These are phyloP conservation scores for Echinosophora koreensis DNA, from an alignment of 306 rosid genomes.

Conservation along the genomic window DNA sequence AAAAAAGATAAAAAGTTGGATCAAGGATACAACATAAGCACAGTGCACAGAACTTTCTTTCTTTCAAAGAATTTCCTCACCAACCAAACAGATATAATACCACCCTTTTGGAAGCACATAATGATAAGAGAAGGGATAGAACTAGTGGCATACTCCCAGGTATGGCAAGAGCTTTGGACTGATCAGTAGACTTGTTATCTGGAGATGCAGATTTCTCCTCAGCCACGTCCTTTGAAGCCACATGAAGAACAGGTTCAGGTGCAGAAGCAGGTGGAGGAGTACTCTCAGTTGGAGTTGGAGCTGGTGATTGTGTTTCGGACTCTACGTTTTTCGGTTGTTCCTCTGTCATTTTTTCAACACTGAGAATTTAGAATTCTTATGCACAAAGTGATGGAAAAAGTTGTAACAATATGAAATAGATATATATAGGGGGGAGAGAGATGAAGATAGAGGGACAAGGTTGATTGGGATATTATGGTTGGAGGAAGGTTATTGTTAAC, in stretches of 20 bases:
- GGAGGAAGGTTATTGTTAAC: constrained; percentile 52
- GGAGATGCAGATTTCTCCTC: constrained; percentile 72
- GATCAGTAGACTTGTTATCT: constrained; percentile 57
- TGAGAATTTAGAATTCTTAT: neutral
- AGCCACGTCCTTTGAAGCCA: constrained; percentile 56
- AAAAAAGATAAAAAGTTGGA: neutral
- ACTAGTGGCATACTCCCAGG: constrained; percentile 60
- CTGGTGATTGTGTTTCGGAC: constrained; percentile 48
- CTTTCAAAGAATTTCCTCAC: neutral
- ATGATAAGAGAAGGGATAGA: neutral
- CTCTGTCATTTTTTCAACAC: constrained; percentile 58
- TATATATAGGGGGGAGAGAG: neutral
- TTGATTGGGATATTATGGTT: constrained; percentile 52
- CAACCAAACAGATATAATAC: neutral
- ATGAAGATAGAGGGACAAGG: constrained; percentile 17
- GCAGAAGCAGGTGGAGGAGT: neutral
- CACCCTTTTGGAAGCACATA: constrained; percentile 10
- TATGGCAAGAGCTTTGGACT: constrained; percentile 72
- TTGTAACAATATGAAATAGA: neutral
- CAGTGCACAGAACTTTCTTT: neutral
- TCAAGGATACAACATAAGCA: neutral
- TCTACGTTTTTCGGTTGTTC: constrained; percentile 61
- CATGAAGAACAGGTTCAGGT: constrained; percentile 13
- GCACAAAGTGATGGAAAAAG: constrained; percentile 24
- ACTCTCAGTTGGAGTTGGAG: constrained; percentile 14